These are phyloP conservation scores for Solanum sitiens DNA, from an alignment of 257 asterid genomes.

Conservation along the genomic window DNA sequence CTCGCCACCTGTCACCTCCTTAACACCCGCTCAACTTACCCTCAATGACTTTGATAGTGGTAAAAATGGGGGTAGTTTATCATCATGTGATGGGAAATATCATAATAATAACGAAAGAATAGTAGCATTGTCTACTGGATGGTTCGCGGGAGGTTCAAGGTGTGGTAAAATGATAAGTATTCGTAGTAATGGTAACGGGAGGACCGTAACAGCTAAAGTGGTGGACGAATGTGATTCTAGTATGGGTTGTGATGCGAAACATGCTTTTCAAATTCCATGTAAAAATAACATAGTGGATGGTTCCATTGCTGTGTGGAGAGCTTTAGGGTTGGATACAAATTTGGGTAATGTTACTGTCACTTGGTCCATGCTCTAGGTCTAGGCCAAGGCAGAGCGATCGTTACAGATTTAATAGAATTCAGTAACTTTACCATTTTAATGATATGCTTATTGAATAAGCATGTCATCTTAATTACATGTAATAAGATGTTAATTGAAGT, in stretches of 20 bases:
- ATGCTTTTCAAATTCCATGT: conserved; percentile 19
- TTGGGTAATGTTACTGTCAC: conserved; percentile 4
- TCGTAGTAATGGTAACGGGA: conserved; percentile 8
- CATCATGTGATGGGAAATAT: conserved; percentile 21
- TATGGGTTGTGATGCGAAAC: conserved; percentile 27
- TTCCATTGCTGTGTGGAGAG: conserved; percentile 26
- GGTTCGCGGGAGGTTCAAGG: conserved; percentile 17
- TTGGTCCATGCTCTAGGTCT: conserved; percentile 30
- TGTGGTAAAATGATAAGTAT: conserved; percentile 20
- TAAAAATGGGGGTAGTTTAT: conserved; percentile 21
- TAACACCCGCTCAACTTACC: conserved; percentile 29
- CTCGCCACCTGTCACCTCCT: conserved; percentile 26
- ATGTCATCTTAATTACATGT: too few relatives aligned
- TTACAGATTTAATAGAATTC: neutral
- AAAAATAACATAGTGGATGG: conserved; percentile 22
- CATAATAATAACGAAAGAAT: conserved; percentile 17
- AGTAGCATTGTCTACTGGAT: conserved; percentile 41
- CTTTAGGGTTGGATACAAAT: conserved; percentile 9
- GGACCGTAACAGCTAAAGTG: conserved; percentile 31
- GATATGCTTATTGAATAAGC: neutral
- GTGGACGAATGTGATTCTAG: conserved; percentile 51
- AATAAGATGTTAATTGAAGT: neutral
- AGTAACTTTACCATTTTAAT: neutral
- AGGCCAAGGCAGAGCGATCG: neutral
- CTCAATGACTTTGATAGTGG: conserved; percentile 25